These are phyloP conservation scores for Cynara cardunculus DNA, from an alignment of 129 eudicot species.

Conservation along the genomic window DNA sequence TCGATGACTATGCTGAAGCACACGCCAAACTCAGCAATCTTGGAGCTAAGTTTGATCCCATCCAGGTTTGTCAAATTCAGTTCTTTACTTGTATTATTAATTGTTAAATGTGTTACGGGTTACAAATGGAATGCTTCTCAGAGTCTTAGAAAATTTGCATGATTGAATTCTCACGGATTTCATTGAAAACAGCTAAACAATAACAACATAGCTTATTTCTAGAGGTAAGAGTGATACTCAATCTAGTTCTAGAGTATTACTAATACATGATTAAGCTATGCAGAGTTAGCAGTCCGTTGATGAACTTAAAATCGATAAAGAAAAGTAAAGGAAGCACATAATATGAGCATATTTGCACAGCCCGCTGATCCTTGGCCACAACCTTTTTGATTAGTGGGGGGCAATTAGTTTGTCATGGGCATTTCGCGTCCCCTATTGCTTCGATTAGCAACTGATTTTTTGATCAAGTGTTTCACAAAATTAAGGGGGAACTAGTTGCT, in stretches of 20 bases:
- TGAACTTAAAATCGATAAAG: too few species aligned
- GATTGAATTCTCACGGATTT: too few species aligned
- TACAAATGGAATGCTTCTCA: neutral
- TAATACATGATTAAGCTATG: too few species aligned
- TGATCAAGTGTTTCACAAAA: neutral
- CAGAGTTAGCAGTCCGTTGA: too few species aligned
- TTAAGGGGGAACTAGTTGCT: neutral
- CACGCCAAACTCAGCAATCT: conserved; percentile 97
- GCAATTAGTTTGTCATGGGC: neutral
- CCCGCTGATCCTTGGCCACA: neutral
- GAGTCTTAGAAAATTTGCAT: too few species aligned
- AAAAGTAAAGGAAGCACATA: too few species aligned
- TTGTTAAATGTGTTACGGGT: neutral
- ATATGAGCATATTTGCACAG: too few species aligned
- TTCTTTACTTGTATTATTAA: neutral
- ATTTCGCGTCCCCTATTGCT: neutral
- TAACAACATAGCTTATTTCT: too few species aligned
- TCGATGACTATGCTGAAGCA: conserved; percentile 93
- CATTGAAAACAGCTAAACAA: too few species aligned
- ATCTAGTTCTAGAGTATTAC: too few species aligned
- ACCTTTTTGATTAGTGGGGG: neutral
- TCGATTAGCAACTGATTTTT: neutral
- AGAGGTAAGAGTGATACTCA: too few species aligned
- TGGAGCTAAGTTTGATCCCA: conserved; percentile 96
- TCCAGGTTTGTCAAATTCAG: conserved; percentile 52